phyloP scores from a whole-genome alignment of 1,139 yeast genomes.

The Arxiozyma bovina region DNA sequence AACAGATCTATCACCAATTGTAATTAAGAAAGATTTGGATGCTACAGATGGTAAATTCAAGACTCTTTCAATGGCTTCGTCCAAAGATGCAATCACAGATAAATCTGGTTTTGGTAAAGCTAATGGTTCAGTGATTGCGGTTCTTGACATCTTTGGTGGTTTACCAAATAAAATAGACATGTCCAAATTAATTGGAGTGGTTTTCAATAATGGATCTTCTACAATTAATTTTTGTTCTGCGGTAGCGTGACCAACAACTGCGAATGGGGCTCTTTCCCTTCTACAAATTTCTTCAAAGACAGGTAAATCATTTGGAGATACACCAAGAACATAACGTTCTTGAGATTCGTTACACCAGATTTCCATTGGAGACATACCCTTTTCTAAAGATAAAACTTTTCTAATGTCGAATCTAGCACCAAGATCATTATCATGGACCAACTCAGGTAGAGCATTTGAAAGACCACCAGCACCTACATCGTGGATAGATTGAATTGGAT shows the following conservation, averaged over 20 bases:
- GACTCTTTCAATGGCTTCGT: slow-evolving; percentile 75
- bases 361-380: slow-evolving; percentile 99
- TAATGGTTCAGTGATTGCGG: slow-evolving; percentile 58
- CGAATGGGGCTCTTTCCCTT: slow-evolving; percentile 94
- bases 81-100: slow-evolving; percentile 34
- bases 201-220: slow-evolving; percentile 63
- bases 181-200: slow-evolving; percentile 90
- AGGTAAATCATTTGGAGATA: slow-evolving; percentile 68
- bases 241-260: slow-evolving; percentile 93
- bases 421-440: slow-evolving; percentile 91
- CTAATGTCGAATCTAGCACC: slow-evolving; percentile 93
- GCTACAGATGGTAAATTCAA: slow-evolving; percentile 90
- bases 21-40: slow-evolving; percentile 86
- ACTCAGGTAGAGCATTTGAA: slow-evolving; percentile 93
- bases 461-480: slow-evolving; percentile 99
- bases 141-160: slow-evolving; percentile 89
- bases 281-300: slow-evolving; percentile 71
- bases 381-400: slow-evolving; percentile 83
- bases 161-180: slow-evolving; percentile 96
- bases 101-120: slow-evolving; percentile 44
- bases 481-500: slow-evolving; percentile 92
- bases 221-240: slow-evolving; percentile 74
- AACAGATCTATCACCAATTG: slow-evolving; percentile 94
- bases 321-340: slow-evolving; percentile 94
- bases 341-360: slow-evolving; percentile 99